These are phyloP conservation scores for Fraxinus velutina DNA, from an alignment of 305 asterid species.

Conservation along the genomic window DNA sequence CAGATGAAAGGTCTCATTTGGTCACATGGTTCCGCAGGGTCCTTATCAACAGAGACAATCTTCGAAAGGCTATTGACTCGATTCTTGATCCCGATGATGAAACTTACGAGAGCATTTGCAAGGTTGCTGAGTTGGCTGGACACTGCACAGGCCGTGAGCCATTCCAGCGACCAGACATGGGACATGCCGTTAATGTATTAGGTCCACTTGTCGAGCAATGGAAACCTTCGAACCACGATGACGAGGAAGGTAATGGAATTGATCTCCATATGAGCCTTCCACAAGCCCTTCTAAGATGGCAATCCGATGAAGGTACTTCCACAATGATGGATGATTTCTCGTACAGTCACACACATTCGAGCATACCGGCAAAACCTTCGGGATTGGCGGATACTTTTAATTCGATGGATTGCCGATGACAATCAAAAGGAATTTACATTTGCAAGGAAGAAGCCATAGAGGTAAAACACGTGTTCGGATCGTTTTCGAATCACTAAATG, in stretches of 20 bases:
- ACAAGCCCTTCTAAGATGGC: conserved; percentile 88
- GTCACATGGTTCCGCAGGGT: conserved; percentile 93
- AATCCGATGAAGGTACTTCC: conserved; percentile 83
- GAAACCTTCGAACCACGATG: conserved; percentile 63
- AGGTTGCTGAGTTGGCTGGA: conserved; percentile 82
- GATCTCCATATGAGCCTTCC: conserved; percentile 85
- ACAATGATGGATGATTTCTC: conserved; percentile 77
- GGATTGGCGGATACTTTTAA: conserved; percentile 72
- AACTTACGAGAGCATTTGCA: conserved; percentile 77
- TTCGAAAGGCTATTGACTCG: conserved; percentile 65
- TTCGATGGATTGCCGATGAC: conserved; percentile 78
- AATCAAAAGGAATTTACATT: not conserved
- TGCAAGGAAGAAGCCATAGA: not conserved
- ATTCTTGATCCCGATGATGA: conserved; percentile 68
- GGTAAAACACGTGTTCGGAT: not conserved
- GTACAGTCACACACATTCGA: conserved; percentile 59
- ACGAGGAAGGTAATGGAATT: conserved; percentile 58
- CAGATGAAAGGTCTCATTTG: conserved; percentile 82
- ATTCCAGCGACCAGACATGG: conserved; percentile 93
- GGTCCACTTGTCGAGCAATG: conserved; percentile 92
- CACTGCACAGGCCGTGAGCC: conserved; percentile 95
- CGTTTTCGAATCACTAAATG: not conserved
- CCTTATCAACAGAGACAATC: conserved; percentile 74
- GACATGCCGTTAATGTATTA: conserved; percentile 81
- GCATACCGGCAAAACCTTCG: conserved; percentile 69